Evolutionary conservation across 148 eudicot genomes (phyloP), one percentile per base, ranked within the genome.

Genomic region (Camellia japonica): DNA sequence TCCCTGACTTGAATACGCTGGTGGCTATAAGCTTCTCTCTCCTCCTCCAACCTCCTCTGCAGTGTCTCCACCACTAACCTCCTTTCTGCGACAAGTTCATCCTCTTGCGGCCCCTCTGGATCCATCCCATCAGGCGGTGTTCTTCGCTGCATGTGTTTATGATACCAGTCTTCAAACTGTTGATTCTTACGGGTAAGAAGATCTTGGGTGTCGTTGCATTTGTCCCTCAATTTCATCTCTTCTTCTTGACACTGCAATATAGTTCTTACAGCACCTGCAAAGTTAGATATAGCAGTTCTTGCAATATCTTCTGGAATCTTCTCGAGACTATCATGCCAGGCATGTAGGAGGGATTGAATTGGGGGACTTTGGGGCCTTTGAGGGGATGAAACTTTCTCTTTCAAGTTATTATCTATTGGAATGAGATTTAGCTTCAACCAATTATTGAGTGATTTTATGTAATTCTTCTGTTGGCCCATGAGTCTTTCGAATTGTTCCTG

Each of bases 361-460:
- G 93, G 97, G 43, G 99, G 97, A 65, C 64, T 90, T 80, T 87
- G 93, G 19, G 91, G 82, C 20, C 93, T 73, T 13, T 88, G 90
- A 6, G 98, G 97, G 7, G 95, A 92, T 0, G 98, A 91, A 52
- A 90, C 94, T 83, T 92, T 96, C 80, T 96, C 99, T 78, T 88
- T 91, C 74, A 87, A 81, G 89, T 81, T 90, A 86, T 89, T 96
- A 78, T 96, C 98, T 12, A 93, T 96, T 3, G 98, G 99, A 62
- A 96, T 82, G 23, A 96, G 95, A 78, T 93, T 96, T 44, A 91
- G 87, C 68, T 87, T 93, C 55, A 96, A 80, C 99, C 99, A 96
- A 77, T 61, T 80, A 60, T 89, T 93, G 78, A 96, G 93, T 63
- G 94, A 90, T 87, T 79, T 79, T 43, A 90, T 83, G 72, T 92